These are phyloP conservation scores for Penicillium occitanis DNA, from an alignment of 2,329 filamentous ascomycete genomes.

Conservation along the genomic window DNA sequence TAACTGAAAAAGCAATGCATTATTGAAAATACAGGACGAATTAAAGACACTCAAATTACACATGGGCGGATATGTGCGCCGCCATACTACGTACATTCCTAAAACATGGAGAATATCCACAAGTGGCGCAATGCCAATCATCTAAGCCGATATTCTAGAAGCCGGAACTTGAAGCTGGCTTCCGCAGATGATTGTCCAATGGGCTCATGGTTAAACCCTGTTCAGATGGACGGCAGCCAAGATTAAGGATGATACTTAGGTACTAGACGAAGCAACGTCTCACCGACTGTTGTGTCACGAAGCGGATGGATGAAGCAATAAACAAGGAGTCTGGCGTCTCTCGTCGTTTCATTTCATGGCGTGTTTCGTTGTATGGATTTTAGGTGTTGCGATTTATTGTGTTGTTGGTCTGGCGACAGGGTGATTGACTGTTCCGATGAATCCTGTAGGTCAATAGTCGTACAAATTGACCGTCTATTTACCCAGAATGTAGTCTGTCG, in stretches of 20 bases:
- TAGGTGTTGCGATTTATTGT: neutral
- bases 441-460: neutral
- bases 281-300: slow-evolving; percentile 2
- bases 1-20: neutral
- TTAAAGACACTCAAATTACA: neutral
- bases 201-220: neutral
- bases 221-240: neutral
- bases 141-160: neutral
- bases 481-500: neutral
- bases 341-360: neutral
- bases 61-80: slow-evolving; percentile 1
- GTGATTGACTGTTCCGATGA: neutral
- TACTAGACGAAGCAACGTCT: slow-evolving; percentile 1
- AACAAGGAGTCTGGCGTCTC: neutral
- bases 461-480: neutral
- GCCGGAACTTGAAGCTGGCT: slow-evolving; percentile 1
- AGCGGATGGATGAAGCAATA: neutral
- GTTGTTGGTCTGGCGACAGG: neutral
- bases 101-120: slow-evolving; percentile 1
- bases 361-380: neutral
- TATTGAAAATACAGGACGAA: neutral
- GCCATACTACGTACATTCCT: neutral
- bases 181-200: neutral
- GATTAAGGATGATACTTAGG: neutral
- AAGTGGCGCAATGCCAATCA: neutral